Conservation (phyloP, 768 basidiomycete genomes). For the Mycena albidolilacea region DNA sequence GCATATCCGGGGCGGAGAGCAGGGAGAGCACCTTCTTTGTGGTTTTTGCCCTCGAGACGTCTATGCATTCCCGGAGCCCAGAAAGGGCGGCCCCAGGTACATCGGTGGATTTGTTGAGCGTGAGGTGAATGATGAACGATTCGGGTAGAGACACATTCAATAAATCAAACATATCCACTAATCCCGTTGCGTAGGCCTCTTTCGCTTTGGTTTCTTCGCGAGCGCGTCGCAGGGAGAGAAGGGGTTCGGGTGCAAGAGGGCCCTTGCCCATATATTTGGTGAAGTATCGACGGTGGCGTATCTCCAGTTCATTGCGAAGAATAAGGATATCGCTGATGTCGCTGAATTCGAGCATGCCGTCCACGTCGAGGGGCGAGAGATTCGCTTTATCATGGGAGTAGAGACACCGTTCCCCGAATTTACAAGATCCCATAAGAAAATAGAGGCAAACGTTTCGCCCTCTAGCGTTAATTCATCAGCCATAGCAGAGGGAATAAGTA, state of each 20-base stretch:
- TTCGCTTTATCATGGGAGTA: conserved; percentile 32
- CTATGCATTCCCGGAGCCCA: conserved; percentile 1
- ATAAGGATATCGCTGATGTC: conserved; percentile 1
- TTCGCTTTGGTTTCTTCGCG: neutral
- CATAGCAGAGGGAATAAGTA: neutral
- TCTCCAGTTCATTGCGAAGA: conserved; percentile 15
- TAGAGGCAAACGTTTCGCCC: conserved; percentile 36
- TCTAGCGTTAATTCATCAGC: neutral
- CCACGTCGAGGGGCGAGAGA: conserved; percentile 17
- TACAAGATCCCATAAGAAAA: conserved; percentile 31
- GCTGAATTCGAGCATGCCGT: neutral
- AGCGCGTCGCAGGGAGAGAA: conserved; percentile 11
- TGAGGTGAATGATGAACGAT: conserved; percentile 35
- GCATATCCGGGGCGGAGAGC: conserved; percentile 48
- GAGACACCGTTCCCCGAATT: conserved; percentile 28
- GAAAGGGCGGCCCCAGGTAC: conserved; percentile 12
- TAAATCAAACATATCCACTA: neutral
- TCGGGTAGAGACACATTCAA: neutral
- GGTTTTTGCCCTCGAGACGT: conserved; percentile 18
- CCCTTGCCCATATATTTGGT: conserved; percentile 34
- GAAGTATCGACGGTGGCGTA: conserved; percentile 14
- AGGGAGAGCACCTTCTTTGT: conserved; percentile 34
- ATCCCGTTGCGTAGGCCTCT: neutral
- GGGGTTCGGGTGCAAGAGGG: conserved; percentile 5
- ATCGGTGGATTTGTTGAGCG: conserved; percentile 31